A percentile compares a stretch with the other conserved stretches of the same genome.
Evolutionary conservation across 352 stramenopile species (phyloP).

Genomic region (Pythium volutum): DNA sequence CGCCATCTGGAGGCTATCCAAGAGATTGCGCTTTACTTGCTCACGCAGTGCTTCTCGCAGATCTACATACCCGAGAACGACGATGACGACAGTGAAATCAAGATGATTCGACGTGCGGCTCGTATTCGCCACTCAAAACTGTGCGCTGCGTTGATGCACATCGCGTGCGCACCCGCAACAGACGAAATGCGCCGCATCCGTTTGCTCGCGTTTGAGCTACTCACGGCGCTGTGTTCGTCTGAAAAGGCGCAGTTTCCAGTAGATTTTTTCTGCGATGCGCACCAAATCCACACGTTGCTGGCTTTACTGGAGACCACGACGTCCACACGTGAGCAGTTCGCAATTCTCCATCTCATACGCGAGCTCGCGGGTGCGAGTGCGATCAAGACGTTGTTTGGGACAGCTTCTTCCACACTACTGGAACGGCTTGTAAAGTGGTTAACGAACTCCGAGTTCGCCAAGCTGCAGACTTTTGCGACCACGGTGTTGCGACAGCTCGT

Average conservation of each 20-base stretch:
- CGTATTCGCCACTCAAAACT: not conserved
- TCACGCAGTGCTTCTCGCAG: constrained; percentile 12
- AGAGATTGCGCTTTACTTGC: constrained; percentile 19
- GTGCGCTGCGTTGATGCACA: constrained; percentile 8
- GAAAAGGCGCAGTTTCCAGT: not conserved
- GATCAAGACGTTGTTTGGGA: constrained; percentile 8
- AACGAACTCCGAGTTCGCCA: not conserved
- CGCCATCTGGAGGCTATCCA: constrained; percentile 9
- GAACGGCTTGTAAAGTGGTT: constrained; percentile 8
- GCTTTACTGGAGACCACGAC: not conserved
- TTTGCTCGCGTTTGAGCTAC: constrained; percentile 9
- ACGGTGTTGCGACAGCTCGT: constrained; percentile 7
- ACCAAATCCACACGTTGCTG: not conserved
- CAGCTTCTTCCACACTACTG: not conserved
- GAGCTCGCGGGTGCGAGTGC: not conserved
- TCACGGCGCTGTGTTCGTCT: constrained; percentile 7
- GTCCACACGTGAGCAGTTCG: not conserved
- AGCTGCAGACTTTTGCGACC: constrained; percentile 2
- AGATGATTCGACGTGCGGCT: not conserved
- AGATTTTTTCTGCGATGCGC: constrained; percentile 4
- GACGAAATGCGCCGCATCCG: constrained; percentile 3
- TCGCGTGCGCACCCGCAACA: not conserved
- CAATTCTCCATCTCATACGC: not conserved
- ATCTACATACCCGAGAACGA: not conserved
- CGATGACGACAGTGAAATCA: not conserved